A percentile compares a stretch with the other conserved stretches of the same genome.
Evolutionary conservation across 2,329 filamentous ascomycete genomes (phyloP).

Genomic region (Aureobasidium uvarum): DNA sequence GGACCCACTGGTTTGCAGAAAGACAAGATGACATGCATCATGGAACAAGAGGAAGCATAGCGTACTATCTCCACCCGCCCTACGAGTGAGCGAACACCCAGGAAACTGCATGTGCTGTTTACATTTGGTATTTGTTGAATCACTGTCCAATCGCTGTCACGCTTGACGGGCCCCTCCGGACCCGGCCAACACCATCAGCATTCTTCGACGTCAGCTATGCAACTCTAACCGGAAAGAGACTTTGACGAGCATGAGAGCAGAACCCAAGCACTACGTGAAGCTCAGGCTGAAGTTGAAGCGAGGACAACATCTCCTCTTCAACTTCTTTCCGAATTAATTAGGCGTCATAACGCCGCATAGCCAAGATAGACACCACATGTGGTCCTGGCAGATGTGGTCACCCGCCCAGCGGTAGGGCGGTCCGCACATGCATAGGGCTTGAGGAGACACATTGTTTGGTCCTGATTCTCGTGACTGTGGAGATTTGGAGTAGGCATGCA

Average conservation of each 20-base stretch:
- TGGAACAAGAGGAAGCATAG: conserved; percentile 9
- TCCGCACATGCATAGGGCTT: conserved; percentile 14
- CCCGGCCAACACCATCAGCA: conserved; percentile 9
- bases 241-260: not conserved
- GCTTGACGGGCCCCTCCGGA: not conserved
- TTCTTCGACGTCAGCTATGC: conserved; percentile 14
- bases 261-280: not conserved
- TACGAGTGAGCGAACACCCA: conserved; percentile 1
- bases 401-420: not conserved
- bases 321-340: not conserved
- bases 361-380: conserved; percentile 17
- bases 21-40: conserved; percentile 24
- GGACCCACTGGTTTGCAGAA: conserved; percentile 28
- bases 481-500: conserved; percentile 10
- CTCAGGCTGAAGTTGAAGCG: conserved; percentile 2
- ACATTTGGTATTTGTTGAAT: not conserved
- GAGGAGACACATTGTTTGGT: conserved; percentile 13
- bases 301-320: not conserved
- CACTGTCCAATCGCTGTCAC: conserved; percentile 1
- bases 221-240: conserved; percentile 10
- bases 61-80: not conserved
- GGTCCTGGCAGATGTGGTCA: conserved; percentile 17
- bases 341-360: conserved; percentile 2
- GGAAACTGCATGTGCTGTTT: conserved; percentile 18
- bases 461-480: conserved; percentile 19